These are phyloP conservation scores for Neurospora hispaniola DNA, from an alignment of 495 filamentous ascomycete species.

Conservation along the genomic window DNA sequence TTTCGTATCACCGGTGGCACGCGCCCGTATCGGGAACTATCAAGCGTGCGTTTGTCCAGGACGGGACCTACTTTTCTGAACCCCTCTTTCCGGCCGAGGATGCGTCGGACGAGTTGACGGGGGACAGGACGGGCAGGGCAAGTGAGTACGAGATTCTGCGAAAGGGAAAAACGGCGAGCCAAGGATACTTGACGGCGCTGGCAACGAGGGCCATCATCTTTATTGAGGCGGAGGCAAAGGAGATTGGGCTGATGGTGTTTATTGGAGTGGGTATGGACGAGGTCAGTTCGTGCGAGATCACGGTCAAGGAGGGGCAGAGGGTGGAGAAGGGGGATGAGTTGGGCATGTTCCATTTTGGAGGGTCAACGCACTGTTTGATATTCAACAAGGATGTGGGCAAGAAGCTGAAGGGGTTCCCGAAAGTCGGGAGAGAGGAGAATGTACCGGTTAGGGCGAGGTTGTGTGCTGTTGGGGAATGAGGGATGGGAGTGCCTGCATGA, in stretches of 20 bases:
- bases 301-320: conserved; percentile 47
- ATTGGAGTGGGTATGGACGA: conserved; percentile 63
- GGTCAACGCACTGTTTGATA: conserved; percentile 52
- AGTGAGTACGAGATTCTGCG: conserved; percentile 26
- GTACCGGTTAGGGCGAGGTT: conserved; percentile 43
- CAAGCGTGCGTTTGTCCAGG: conserved; percentile 40
- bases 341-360: conserved; percentile 70
- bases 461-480: conserved; percentile 3
- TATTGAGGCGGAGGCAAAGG: conserved; percentile 55
- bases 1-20: conserved; percentile 66
- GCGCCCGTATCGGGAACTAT: conserved; percentile 49
- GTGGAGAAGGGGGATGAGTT: conserved; percentile 55
- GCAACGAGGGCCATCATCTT: conserved; percentile 55
- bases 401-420: conserved; percentile 36
- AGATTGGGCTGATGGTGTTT: conserved; percentile 55
- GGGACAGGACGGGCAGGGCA: conserved; percentile 24
- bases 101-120: not conserved
- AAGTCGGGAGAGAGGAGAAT: conserved; percentile 38
- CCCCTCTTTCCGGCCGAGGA: conserved; percentile 29
- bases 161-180: conserved; percentile 28
- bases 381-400: conserved; percentile 34
- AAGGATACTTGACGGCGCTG: conserved; percentile 50
- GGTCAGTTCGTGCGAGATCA: conserved; percentile 57
- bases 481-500: not conserved
- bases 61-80: conserved; percentile 63